Conservation (phyloP, 2,329 filamentous ascomycete genomes). For the Metarhizium anisopliae region DNA sequence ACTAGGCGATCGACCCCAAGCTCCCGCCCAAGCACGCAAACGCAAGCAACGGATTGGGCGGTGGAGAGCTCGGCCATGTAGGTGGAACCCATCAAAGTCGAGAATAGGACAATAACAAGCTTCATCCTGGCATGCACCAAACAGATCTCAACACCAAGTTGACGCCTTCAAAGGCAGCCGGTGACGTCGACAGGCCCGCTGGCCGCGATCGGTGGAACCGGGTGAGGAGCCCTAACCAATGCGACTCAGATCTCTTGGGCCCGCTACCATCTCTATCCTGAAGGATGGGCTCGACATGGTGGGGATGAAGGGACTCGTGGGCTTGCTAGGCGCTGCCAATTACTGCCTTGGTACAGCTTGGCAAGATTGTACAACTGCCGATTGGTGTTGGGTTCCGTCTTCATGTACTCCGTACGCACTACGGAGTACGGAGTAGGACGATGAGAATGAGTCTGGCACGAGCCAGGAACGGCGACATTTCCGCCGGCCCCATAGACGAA, state of each 20-base stretch:
- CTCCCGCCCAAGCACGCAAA: neutral
- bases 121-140: neutral
- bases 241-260: neutral
- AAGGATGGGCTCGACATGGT: neutral
- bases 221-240: neutral
- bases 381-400: neutral
- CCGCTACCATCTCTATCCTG: neutral
- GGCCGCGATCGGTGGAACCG: constrained; percentile 7
- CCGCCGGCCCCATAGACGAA: no score
- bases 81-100: neutral
- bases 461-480: neutral
- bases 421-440: neutral
- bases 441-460: neutral
- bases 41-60: neutral
- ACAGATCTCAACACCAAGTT: no score
- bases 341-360: neutral
- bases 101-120: neutral
- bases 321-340: neutral
- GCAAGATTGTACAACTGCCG: neutral
- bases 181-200: constrained; percentile 2
- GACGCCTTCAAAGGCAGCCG: neutral
- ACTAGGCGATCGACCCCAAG: neutral
- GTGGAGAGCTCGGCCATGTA: neutral
- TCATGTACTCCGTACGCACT: neutral
- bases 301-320: neutral